Percentiles rank a stretch among this genome's conserved stretches.
phyloP scores from a whole-genome alignment of 768 basidiomycete genomes.

The Mycena rosella region DNA sequence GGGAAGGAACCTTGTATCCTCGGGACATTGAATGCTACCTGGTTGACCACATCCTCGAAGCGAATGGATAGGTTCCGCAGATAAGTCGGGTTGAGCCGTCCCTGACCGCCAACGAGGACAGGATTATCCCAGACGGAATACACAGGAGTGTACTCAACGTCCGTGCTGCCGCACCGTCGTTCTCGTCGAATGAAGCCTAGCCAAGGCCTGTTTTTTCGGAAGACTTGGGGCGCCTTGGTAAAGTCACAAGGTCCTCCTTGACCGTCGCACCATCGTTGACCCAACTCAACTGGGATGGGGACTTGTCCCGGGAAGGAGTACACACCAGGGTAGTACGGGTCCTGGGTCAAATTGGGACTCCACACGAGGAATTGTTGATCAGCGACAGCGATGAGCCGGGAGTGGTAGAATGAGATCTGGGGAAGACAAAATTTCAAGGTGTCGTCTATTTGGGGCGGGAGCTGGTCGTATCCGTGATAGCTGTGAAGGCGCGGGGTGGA shows the following conservation, averaged over 20 bases:
- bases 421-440: neutral
- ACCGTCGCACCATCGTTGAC: constrained; percentile 26
- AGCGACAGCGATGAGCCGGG: neutral
- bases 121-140: constrained; percentile 7
- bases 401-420: neutral
- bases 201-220: neutral
- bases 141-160: neutral
- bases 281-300: neutral
- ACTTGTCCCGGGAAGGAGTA: neutral
- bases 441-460: neutral
- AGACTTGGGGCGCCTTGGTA: constrained; percentile 6
- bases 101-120: neutral
- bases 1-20: too few species aligned
- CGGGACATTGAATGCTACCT: neutral
- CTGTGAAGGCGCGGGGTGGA: neutral
- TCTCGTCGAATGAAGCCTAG: neutral
- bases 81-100: neutral
- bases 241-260: constrained; percentile 32
- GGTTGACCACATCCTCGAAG: neutral
- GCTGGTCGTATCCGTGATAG: neutral
- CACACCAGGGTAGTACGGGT: constrained; percentile 25
- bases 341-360: constrained; percentile 2
- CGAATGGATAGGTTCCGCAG: neutral
- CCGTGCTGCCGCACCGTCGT: neutral
- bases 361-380: neutral